These are phyloP conservation scores for Aspergillus taichungensis DNA, from an alignment of 495 filamentous ascomycete species.

Conservation along the genomic window DNA sequence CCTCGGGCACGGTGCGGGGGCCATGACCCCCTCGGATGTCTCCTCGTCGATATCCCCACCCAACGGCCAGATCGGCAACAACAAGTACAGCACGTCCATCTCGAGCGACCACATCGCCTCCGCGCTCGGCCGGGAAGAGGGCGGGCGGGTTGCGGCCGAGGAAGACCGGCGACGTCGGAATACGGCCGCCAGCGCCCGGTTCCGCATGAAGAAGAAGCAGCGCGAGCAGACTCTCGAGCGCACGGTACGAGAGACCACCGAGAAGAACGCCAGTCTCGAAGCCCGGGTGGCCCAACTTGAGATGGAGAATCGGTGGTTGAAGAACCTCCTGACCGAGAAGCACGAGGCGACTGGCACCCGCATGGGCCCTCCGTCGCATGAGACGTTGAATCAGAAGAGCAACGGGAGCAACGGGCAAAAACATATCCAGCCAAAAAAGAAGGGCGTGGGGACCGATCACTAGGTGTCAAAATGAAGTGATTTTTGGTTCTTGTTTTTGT, in stretches of 20 bases:
- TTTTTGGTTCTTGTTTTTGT: conserved; percentile 6
- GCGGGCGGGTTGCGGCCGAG: conserved; percentile 72
- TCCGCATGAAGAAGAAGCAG: conserved; percentile 99
- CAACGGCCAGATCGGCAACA: conserved; percentile 37
- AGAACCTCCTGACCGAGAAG: conserved; percentile 89
- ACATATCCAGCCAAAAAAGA: conserved; percentile 42
- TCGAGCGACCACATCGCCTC: conserved; percentile 35
- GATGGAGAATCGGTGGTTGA: conserved; percentile 95
- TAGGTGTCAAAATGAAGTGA: conserved; percentile 18
- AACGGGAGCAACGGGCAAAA: conserved; percentile 26
- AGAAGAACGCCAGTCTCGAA: conserved; percentile 73
- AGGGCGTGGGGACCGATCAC: conserved; percentile 37
- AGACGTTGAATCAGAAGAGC: conserved; percentile 19
- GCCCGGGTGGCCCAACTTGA: conserved; percentile 76
- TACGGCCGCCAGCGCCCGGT: conserved; percentile 88
- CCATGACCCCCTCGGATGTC: conserved; percentile 37
- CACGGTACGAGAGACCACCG: conserved; percentile 80
- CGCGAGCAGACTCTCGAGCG: conserved; percentile 90
- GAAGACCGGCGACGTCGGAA: conserved; percentile 97
- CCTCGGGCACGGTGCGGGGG: conserved; percentile 29
- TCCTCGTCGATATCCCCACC: conserved; percentile 41
- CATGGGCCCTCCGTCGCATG: conserved; percentile 21
- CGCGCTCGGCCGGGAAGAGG: conserved; percentile 32
- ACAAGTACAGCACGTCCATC: conserved; percentile 39
- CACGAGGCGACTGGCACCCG: conserved; percentile 40